phyloP scores from a whole-genome alignment of 805 yeast genomes.

The Sungouiella blattae region DNA sequence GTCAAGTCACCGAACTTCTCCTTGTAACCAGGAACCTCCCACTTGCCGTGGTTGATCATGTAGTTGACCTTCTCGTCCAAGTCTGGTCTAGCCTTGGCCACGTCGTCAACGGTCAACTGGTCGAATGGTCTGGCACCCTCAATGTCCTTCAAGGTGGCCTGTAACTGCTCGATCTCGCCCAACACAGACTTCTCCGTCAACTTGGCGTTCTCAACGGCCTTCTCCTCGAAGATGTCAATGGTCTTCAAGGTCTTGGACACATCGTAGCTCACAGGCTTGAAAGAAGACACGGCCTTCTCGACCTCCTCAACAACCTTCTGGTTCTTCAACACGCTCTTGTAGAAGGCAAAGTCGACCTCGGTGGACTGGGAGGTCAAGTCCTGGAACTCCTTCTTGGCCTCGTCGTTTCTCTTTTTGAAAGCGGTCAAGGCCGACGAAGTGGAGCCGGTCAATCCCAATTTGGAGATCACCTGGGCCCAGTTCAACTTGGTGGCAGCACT shows the following conservation, averaged over 20 bases:
- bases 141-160: constrained; percentile 87
- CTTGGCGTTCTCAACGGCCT: constrained; percentile 94
- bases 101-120: constrained; percentile 93
- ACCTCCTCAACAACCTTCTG: constrained; percentile 72
- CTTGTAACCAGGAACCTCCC: constrained; percentile 97
- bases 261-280: constrained; percentile 83
- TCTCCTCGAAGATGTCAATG: constrained; percentile 88
- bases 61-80: constrained; percentile 92
- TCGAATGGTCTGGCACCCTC: constrained; percentile 97
- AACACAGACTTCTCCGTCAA: constrained; percentile 86
- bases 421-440: constrained; percentile 86
- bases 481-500: constrained; percentile 83
- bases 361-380: constrained; percentile 71
- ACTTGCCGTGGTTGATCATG: constrained; percentile 94
- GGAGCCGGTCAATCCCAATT: constrained; percentile 87
- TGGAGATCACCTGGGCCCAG: constrained; percentile 88
- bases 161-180: constrained; percentile 80
- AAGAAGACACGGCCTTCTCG: constrained; percentile 68
- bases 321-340: constrained; percentile 81
- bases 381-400: constrained; percentile 80
- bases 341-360: constrained; percentile 75
- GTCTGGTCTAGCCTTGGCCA: constrained; percentile 94
- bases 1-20: constrained; percentile 97
- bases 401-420: constrained; percentile 98
- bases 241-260: constrained; percentile 86